A percentile compares a stretch with the other conserved stretches of the same genome.
Evolutionary conservation across 305 asterid genomes (phyloP).

Genomic region (Fraxinus velutina): DNA sequence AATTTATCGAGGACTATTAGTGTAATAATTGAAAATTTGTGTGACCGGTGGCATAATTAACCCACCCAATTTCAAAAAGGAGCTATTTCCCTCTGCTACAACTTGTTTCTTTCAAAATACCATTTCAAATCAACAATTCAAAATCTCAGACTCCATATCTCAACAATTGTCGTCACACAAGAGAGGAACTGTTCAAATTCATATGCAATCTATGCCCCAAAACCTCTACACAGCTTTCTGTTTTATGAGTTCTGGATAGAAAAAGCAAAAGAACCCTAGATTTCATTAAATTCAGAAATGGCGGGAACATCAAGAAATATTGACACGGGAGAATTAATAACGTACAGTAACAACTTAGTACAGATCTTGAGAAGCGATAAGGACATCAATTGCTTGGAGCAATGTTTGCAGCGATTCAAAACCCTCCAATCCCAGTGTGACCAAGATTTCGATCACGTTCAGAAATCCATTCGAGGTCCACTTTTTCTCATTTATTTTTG

Average conservation of each 20-base stretch:
- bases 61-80: background rate
- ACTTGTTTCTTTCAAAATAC: background rate
- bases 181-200: background rate
- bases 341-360: constrained; percentile 28
- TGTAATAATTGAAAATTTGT: background rate
- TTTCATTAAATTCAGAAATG: constrained; percentile 9
- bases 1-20: background rate
- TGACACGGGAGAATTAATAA: constrained; percentile 27
- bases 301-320: constrained; percentile 17
- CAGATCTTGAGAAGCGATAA: constrained; percentile 25
- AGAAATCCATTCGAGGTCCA: constrained; percentile 28
- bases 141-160: background rate
- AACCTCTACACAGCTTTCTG: background rate
- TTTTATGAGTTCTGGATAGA: background rate
- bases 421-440: constrained; percentile 31
- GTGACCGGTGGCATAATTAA: background rate
- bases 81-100: background rate
- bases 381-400: constrained; percentile 27
- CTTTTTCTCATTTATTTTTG: constrained; percentile 3
- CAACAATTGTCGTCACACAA: background rate
- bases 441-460: constrained; percentile 12
- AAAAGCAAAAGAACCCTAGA: background rate
- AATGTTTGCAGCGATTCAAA: constrained; percentile 25
- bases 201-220: background rate
- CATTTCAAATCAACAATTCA: background rate